A percentile compares a stretch with the other conserved stretches of the same genome.
These are phyloP conservation scores for Trichaptum fuscoviolaceum DNA, from an alignment of 768 basidiomycete species.

Conservation along the genomic window DNA sequence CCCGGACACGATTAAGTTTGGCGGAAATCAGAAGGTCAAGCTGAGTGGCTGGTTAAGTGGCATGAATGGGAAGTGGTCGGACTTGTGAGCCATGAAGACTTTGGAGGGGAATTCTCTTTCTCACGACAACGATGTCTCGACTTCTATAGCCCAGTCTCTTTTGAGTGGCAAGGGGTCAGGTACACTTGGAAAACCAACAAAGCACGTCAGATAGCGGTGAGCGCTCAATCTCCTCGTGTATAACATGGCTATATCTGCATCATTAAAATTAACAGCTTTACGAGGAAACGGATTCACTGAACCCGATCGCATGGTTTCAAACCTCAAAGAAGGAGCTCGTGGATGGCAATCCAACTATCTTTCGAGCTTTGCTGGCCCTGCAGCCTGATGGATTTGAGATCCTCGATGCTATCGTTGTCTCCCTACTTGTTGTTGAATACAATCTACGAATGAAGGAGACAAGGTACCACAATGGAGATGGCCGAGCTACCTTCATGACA, in stretches of 20 bases:
- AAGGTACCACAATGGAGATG: background rate
- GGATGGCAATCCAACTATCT: constrained; percentile 11
- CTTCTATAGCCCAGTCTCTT: constrained; percentile 19
- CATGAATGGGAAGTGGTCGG: constrained; percentile 1
- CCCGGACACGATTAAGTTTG: constrained; percentile 1
- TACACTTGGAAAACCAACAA: constrained; percentile 21
- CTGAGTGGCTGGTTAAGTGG: constrained; percentile 1
- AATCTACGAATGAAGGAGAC: background rate
- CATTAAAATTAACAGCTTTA: constrained; percentile 5
- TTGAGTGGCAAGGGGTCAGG: constrained; percentile 16
- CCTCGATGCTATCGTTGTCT: constrained; percentile 20
- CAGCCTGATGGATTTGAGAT: constrained; percentile 20
- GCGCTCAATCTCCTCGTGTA: constrained; percentile 2
- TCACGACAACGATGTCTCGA: background rate
- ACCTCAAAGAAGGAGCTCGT: constrained; percentile 14
- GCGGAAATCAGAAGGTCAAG: background rate
- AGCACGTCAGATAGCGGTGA: constrained; percentile 19
- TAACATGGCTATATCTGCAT: constrained; percentile 8
- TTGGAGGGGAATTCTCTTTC: background rate
- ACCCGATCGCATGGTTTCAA: constrained; percentile 24
- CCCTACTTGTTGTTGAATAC: constrained; percentile 21
- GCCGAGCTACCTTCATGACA: background rate
- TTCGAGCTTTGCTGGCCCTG: constrained; percentile 19
- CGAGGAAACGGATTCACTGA: constrained; percentile 5
- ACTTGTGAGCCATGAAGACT: constrained; percentile 1